Conservation (phyloP, 2,329 filamentous ascomycete species). For the Acrodontium crateriforme region DNA sequence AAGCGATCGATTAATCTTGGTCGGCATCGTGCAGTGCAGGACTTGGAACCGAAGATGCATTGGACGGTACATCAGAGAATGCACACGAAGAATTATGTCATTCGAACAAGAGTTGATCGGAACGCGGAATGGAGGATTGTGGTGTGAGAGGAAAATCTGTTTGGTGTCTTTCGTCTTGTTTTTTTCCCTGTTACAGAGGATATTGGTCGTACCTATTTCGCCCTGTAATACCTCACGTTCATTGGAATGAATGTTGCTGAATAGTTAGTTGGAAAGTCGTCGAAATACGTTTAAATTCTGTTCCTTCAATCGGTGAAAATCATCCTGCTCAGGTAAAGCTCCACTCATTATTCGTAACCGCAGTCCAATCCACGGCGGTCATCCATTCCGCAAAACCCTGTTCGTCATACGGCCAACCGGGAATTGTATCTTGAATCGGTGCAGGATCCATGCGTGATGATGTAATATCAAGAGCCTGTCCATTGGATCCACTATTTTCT, state of each 20-base stretch:
- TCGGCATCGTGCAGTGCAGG: constrained; percentile 23
- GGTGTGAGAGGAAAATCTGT: constrained; percentile 9
- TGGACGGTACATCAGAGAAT: constrained; percentile 30
- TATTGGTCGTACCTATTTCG: too few species aligned
- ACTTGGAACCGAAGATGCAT: constrained; percentile 27
- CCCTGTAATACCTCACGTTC: too few species aligned
- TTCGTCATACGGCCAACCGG: background rate
- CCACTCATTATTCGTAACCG: background rate
- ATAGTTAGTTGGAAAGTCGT: too few species aligned
- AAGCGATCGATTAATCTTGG: constrained; percentile 26
- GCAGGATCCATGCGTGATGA: background rate
- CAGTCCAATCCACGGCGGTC: background rate
- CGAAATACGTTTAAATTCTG: too few species aligned
- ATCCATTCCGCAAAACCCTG: background rate
- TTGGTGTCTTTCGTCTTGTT: too few species aligned
- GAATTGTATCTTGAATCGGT: too few species aligned
- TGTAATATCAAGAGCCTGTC: background rate
- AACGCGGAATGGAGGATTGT: constrained; percentile 23
- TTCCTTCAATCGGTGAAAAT: too few species aligned
- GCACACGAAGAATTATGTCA: constrained; percentile 22
- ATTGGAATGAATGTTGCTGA: too few species aligned
- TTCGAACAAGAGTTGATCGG: constrained; percentile 18
- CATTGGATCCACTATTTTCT: background rate
- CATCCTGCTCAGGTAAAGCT: too few species aligned
- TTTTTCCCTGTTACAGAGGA: too few species aligned